These are phyloP conservation scores for Colletotrichum tofieldiae DNA, from an alignment of 2,329 filamentous ascomycete species.

Conservation along the genomic window DNA sequence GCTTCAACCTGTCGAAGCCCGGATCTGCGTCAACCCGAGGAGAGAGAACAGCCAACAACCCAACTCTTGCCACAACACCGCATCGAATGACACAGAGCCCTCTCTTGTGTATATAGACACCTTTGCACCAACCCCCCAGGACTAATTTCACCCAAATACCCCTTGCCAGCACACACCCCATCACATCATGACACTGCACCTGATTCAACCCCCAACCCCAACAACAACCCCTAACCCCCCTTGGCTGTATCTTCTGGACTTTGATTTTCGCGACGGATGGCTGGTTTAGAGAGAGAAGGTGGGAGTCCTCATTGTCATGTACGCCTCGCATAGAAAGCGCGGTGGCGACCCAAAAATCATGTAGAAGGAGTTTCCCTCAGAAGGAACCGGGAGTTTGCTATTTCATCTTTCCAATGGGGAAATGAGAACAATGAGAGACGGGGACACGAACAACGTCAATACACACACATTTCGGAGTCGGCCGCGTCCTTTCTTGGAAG, in stretches of 20 bases:
- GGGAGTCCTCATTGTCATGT: slow-evolving; percentile 45
- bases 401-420: slow-evolving; percentile 38
- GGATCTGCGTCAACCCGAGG: slow-evolving; percentile 42
- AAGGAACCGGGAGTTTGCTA: slow-evolving; percentile 38
- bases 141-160: slow-evolving; percentile 44
- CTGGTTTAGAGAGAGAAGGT: slow-evolving; percentile 44
- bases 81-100: slow-evolving; percentile 40
- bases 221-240: slow-evolving; percentile 8
- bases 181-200: slow-evolving; percentile 39
- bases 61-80: slow-evolving; percentile 42
- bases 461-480: slow-evolving; percentile 40
- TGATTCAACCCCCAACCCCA: not conserved
- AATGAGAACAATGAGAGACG: slow-evolving; percentile 43
- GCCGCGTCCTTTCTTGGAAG: slow-evolving; percentile 34
- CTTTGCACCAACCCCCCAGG: slow-evolving; percentile 39
- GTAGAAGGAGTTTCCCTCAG: slow-evolving; percentile 45
- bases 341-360: slow-evolving; percentile 44
- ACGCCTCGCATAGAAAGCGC: slow-evolving; percentile 44
- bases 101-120: slow-evolving; percentile 45
- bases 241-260: slow-evolving; percentile 45
- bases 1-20: slow-evolving; percentile 32
- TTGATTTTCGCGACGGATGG: slow-evolving; percentile 42
- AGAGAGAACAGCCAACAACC: slow-evolving; percentile 40
- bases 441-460: slow-evolving; percentile 38
- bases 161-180: slow-evolving; percentile 38